Evolutionary conservation across 177 flowering plant genomes (phyloP), one percentile per base, ranked within the genome.

Genomic region (Vitis hybrid): DNA sequence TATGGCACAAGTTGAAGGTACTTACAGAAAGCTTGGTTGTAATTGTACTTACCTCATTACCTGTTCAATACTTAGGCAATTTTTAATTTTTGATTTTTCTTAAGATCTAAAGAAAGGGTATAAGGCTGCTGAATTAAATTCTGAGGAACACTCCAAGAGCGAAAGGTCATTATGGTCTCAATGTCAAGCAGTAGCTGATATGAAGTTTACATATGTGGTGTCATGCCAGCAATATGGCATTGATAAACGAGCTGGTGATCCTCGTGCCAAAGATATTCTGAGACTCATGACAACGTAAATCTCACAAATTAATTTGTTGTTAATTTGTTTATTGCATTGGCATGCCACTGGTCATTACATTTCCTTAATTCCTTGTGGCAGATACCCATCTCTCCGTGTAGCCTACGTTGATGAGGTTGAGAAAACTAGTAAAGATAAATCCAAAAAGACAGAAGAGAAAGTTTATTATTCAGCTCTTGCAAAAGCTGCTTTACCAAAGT

Each of bases 1-100:
- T 82, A 89, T 89, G 97, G 98, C 97, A 21, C 81, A 84, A 31
- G 86, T 88, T 66, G 88, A 90, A 52, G 97, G 98, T 94, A 78
- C 60, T 66, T 56, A 5, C 11, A n/a, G 5, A 33, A 55, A 53
- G 16, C 16, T 49, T 60, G 16, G 51, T 57, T 51, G 26, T 66
- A 18, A 33, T 15, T 51, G 9, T 26, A 26, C 29, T 45, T 51
- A n/a, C 33, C 10, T 66, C 45, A 9, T 75, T 8, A 60, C 21
- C 26, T 51, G 55, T 48, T 8, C 39, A 26, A 6, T 66, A 31
- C 6, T 15, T 53, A 8, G 29, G 22, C 51, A 21, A 55, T 13
- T 22, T 60, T n/a, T 49, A 18, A 33, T 21, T 39, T 10, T 39
- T 75, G 39, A 16, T 53, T 57, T 62, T 48, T 56, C 16, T 6